Evolutionary conservation across 306 rosid species (phyloP).

Genomic region (Gastrolobium villosum): DNA sequence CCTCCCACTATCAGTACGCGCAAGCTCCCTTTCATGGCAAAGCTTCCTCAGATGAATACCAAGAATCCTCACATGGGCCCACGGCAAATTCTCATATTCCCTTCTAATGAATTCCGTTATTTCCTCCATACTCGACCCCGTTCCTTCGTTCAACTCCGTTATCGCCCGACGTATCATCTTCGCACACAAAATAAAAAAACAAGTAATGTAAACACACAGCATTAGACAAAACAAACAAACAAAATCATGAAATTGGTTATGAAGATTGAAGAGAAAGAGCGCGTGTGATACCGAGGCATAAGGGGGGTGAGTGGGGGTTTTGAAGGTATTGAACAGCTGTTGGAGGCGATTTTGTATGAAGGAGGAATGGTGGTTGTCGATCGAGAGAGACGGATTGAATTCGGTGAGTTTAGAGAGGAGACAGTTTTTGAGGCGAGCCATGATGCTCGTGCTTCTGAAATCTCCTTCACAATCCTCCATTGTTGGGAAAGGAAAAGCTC

Average conservation of each 20-base stretch:
- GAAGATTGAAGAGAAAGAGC: neutral
- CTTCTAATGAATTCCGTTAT: constrained; percentile 47
- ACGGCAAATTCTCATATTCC: constrained; percentile 52
- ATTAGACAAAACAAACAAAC: neutral
- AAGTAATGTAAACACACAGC: neutral
- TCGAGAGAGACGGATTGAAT: constrained; percentile 13
- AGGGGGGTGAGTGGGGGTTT: constrained; percentile 56
- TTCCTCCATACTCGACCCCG: constrained; percentile 48
- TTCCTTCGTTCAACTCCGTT: constrained; percentile 31
- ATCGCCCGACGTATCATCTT: constrained; percentile 60
- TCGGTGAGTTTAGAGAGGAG: neutral
- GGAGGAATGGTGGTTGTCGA: neutral
- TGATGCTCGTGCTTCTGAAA: no score
- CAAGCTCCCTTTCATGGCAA: constrained; percentile 47
- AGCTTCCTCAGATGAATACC: constrained; percentile 47
- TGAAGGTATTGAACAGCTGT: constrained; percentile 27
- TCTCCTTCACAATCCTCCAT: no score
- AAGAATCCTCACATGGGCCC: constrained; percentile 56
- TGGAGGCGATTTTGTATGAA: constrained; percentile 34
- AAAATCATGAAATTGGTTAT: neutral
- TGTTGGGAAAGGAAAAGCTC: no score
- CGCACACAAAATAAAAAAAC: neutral
- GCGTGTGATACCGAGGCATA: constrained; percentile 43
- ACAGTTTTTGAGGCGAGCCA: no score
- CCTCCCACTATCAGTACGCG: constrained; percentile 15